Evolutionary conservation across 1,284 basidiomycete genomes (phyloP).

Genomic region (Naganishia cerealis): DNA sequence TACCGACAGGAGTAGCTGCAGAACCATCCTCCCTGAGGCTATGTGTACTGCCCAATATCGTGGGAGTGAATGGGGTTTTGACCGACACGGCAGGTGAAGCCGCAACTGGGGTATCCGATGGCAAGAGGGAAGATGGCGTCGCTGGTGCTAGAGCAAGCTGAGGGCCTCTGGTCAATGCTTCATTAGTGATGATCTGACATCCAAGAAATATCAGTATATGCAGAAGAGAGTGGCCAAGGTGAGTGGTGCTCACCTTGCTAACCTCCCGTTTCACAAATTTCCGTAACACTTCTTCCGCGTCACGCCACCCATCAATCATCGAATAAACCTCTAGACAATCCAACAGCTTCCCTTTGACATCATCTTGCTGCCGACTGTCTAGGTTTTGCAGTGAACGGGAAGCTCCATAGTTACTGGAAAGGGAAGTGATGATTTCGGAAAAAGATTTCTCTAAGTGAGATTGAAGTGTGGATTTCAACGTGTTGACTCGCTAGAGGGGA

Average conservation of each 20-base stretch:
- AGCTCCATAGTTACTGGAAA: constrained; percentile 54
- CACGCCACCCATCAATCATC: constrained; percentile 71
- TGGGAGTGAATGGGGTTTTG: constrained; percentile 22
- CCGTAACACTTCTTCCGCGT: constrained; percentile 80
- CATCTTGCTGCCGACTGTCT: neutral
- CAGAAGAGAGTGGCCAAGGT: neutral
- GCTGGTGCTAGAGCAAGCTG: neutral
- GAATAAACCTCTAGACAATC: constrained; percentile 84
- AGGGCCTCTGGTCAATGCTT: neutral
- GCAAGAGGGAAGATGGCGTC: constrained; percentile 2
- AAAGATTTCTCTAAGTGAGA: constrained; percentile 81
- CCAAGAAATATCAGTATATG: neutral
- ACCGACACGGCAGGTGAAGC: constrained; percentile 9
- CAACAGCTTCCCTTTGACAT: constrained; percentile 61
- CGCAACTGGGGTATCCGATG: neutral
- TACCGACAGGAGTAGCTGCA: neutral
- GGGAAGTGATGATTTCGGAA: constrained; percentile 55
- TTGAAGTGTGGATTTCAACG: constrained; percentile 74
- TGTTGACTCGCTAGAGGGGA: constrained; percentile 67
- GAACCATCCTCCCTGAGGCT: neutral
- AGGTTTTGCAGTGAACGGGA: neutral
- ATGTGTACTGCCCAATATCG: constrained; percentile 3
- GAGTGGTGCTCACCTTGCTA: constrained; percentile 61
- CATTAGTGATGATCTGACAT: constrained; percentile 8
- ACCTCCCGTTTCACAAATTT: constrained; percentile 70